These are phyloP conservation scores for Craterostigma plantagineum DNA, from an alignment of 257 asterid genomes.

Conservation along the genomic window DNA sequence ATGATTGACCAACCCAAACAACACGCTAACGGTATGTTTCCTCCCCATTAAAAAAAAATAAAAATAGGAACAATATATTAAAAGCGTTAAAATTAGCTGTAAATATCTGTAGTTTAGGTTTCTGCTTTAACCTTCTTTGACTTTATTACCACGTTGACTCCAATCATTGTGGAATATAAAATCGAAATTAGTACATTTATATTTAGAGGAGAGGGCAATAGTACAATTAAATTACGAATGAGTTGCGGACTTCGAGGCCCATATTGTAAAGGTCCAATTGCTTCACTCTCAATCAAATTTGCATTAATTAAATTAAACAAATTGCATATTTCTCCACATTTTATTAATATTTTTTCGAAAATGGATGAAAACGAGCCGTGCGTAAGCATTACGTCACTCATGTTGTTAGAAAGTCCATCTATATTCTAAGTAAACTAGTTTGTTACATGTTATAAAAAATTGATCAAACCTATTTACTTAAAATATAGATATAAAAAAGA, in stretches of 20 bases:
- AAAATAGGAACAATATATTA: neutral
- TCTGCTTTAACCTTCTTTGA: slow-evolving; percentile 15
- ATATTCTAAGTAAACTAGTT: too few species aligned
- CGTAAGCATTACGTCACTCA: neutral
- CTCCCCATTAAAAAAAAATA: neutral
- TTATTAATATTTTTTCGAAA: too few species aligned
- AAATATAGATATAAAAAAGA: too few species aligned
- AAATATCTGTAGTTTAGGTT: neutral
- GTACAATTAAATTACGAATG: slow-evolving; percentile 10
- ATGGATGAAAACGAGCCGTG: neutral
- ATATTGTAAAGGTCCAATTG: slow-evolving; percentile 9
- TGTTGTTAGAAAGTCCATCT: too few species aligned
- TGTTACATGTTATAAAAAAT: too few species aligned
- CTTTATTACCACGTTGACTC: slow-evolving; percentile 23
- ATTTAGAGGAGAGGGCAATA: too few species aligned
- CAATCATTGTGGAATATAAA: slow-evolving; percentile 22
- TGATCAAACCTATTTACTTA: too few species aligned
- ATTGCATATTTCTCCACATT: too few species aligned
- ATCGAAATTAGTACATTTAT: slow-evolving; percentile 4
- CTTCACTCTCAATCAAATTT: slow-evolving; percentile 2
- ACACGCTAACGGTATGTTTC: slow-evolving; percentile 12
- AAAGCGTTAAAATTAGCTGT: neutral
- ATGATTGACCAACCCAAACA: slow-evolving; percentile 20
- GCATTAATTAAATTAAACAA: neutral
- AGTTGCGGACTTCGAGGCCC: slow-evolving; percentile 26